These are phyloP conservation scores for Saccharomyces hybrid DNA, from an alignment of 1,139 yeast genomes.

Conservation along the genomic window DNA sequence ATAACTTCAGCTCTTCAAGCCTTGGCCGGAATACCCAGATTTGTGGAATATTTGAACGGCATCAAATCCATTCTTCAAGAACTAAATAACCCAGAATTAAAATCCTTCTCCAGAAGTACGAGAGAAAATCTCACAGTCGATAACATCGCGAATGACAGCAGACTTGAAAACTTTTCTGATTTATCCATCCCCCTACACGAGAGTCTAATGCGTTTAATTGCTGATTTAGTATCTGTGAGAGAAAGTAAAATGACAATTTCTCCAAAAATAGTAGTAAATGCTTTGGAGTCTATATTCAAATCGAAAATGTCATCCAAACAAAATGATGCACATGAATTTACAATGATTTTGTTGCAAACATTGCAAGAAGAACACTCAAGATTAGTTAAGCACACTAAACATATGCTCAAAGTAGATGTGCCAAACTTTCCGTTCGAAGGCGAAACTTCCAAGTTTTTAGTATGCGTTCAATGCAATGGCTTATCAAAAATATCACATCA, in stretches of 20 bases:
- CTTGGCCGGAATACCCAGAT: slow-evolving; percentile 59
- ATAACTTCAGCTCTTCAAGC: slow-evolving; percentile 92
- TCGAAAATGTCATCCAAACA: slow-evolving; percentile 75
- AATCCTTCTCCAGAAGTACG: no score
- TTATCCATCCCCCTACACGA: slow-evolving; percentile 8
- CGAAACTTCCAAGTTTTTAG: slow-evolving; percentile 53
- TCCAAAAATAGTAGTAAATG: slow-evolving; percentile 72
- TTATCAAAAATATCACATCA: slow-evolving; percentile 54
- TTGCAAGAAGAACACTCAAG: slow-evolving; percentile 53
- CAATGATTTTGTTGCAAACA: slow-evolving; percentile 73
- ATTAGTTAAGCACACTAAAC: slow-evolving; percentile 22
- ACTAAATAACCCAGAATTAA: not conserved
- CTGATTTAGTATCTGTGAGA: slow-evolving; percentile 52
- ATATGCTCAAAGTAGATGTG: slow-evolving; percentile 12
- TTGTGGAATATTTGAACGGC: slow-evolving; percentile 55
- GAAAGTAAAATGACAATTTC: slow-evolving; percentile 47
- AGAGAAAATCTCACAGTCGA: not conserved
- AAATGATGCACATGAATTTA: slow-evolving; percentile 91
- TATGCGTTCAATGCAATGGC: slow-evolving; percentile 60
- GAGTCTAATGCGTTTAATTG: slow-evolving; percentile 6
- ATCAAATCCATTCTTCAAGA: slow-evolving; percentile 25
- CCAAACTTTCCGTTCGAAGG: slow-evolving; percentile 77
- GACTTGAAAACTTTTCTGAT: not conserved
- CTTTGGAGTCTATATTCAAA: slow-evolving; percentile 62
- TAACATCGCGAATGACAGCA: not conserved